phyloP scores from a whole-genome alignment of 1,139 yeast species.

The Candida pseudoviswanathii region DNA sequence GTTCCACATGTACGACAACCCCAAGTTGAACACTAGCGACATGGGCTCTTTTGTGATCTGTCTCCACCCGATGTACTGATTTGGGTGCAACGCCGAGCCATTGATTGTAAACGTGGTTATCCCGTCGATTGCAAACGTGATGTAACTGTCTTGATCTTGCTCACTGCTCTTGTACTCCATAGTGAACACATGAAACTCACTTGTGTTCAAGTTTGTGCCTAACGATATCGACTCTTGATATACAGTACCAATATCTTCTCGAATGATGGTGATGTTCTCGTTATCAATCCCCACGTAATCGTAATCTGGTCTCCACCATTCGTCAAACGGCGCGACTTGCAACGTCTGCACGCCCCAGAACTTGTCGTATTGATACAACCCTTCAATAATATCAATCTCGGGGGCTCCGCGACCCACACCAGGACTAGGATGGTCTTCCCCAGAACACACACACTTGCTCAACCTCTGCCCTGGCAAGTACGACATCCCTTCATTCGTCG shows the following conservation, averaged over 20 bases:
- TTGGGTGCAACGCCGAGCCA: conserved; percentile 31
- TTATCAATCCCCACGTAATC: conserved; percentile 25
- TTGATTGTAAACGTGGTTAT: conserved; percentile 22
- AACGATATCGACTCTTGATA: conserved; percentile 35
- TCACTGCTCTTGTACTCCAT: conserved; percentile 27
- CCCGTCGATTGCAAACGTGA: conserved; percentile 27
- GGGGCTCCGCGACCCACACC: conserved; percentile 38
- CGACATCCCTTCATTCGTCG: conserved; percentile 29
- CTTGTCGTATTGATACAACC: conserved; percentile 23
- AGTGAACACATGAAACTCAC: conserved; percentile 29
- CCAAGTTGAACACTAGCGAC: conserved; percentile 31
- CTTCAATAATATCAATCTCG: conserved; percentile 36
- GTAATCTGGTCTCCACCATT: conserved; percentile 38
- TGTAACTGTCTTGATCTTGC: conserved; percentile 21
- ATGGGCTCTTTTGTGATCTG: conserved; percentile 32
- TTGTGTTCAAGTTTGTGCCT: conserved; percentile 23
- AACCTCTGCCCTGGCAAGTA: conserved; percentile 34
- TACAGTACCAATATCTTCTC: conserved; percentile 32
- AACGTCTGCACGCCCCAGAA: conserved; percentile 31
- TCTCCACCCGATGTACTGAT: conserved; percentile 29
- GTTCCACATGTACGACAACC: conserved; percentile 29
- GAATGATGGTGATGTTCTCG: conserved; percentile 25
- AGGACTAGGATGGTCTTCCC: conserved; percentile 32
- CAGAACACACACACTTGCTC: conserved; percentile 27
- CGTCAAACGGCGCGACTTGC: conserved; percentile 38